Evolutionary conservation across 352 stramenopile genomes (phyloP).

Genomic region (Globisporangium barbulae): DNA sequence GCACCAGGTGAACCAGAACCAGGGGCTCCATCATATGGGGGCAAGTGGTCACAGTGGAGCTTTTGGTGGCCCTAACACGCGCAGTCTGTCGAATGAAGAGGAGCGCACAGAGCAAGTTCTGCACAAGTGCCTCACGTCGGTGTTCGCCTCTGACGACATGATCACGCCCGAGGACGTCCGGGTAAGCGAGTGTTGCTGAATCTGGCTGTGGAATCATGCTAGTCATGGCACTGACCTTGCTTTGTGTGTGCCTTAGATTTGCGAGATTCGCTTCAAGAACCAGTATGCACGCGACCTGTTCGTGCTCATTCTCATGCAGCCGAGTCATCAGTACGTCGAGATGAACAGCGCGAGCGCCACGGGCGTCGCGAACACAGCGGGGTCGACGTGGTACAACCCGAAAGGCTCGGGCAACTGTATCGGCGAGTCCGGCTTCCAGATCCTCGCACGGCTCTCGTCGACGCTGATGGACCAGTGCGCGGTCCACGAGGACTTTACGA

Average conservation of each 20-base stretch:
- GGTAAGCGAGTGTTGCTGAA: constrained; percentile 25
- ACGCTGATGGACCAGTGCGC: constrained; percentile 72
- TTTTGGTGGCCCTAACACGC: constrained; percentile 10
- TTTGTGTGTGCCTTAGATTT: constrained; percentile 30
- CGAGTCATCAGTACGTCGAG: constrained; percentile 70
- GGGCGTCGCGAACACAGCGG: constrained; percentile 17
- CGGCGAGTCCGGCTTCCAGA: constrained; percentile 58
- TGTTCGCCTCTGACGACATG: constrained; percentile 79
- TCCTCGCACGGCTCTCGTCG: constrained; percentile 53
- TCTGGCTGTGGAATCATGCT: not conserved
- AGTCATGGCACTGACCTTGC: not conserved
- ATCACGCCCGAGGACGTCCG: constrained; percentile 46
- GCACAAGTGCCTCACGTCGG: constrained; percentile 77
- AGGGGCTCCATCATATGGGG: constrained; percentile 19
- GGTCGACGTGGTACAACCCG: constrained; percentile 70
- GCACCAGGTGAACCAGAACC: constrained; percentile 43
- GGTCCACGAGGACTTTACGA: constrained; percentile 78
- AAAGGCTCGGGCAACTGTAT: constrained; percentile 83
- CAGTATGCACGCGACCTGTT: constrained; percentile 75
- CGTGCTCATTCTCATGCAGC: constrained; percentile 86
- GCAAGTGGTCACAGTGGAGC: constrained; percentile 17
- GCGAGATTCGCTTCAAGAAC: constrained; percentile 61
- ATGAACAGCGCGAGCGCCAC: constrained; percentile 24
- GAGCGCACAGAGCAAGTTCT: constrained; percentile 76
- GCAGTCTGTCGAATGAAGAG: constrained; percentile 63